Conservation (phyloP, 768 basidiomycete species). For the Leccinellum rugosiceps region DNA sequence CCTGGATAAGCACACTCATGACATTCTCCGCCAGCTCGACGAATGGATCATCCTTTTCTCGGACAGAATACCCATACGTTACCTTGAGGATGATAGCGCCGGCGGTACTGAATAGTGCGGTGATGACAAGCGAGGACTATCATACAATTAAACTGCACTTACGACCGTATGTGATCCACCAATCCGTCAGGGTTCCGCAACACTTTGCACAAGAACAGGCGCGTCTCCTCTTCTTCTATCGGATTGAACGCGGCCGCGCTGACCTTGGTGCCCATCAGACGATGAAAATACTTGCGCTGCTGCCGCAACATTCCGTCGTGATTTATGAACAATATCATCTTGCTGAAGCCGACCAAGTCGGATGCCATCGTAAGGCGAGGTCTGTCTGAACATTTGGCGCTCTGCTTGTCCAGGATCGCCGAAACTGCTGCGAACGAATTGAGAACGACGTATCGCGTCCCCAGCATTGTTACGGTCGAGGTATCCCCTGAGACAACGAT, state of each 20-base stretch:
- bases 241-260: conserved; percentile 7
- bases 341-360: conserved; percentile 17
- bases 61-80: conserved; percentile 39
- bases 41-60: conserved; percentile 36
- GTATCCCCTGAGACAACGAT: conserved; percentile 19
- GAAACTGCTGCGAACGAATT: conserved; percentile 43
- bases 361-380: conserved; percentile 14
- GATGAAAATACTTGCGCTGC: conserved; percentile 12
- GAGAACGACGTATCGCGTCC: conserved; percentile 48
- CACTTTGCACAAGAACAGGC: conserved; percentile 17
- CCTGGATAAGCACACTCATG: conserved; percentile 13
- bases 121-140: neutral
- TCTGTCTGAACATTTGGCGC: conserved; percentile 46
- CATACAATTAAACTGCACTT: neutral
- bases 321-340: conserved; percentile 5
- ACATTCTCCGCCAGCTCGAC: conserved; percentile 27
- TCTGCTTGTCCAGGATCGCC: conserved; percentile 52
- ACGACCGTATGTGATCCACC: conserved; percentile 23
- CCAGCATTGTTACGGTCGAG: conserved; percentile 31
- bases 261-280: conserved; percentile 10
- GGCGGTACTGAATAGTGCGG: conserved; percentile 5
- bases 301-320: conserved; percentile 9
- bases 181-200: conserved; percentile 15
- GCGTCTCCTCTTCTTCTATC: conserved; percentile 19
- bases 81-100: conserved; percentile 35